Evolutionary conservation across 1,284 basidiomycete genomes (phyloP), one percentile per base, ranked within the genome.

Genomic region (Pseudozyma sp.): DNA sequence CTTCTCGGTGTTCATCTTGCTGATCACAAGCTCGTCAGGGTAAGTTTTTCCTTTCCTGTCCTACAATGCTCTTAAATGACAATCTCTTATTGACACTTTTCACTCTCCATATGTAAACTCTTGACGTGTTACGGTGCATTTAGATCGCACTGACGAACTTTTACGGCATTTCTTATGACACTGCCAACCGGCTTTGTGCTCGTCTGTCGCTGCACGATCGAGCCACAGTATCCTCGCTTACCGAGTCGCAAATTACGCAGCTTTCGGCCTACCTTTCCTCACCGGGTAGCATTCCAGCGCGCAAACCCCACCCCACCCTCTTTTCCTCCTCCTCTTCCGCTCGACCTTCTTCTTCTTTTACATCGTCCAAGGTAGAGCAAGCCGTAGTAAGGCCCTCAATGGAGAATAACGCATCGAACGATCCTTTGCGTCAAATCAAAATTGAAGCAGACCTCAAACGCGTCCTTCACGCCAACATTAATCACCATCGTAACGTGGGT

Each of bases 231-330:
- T 89, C 89, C 54, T 89, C 92, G 80, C 87, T 96, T 31, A 90
- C 91, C 12, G 90, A 93, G 31, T 87, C 89, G 34, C 94, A 96
- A 88, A 88, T 94, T 61, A 95, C 92, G 14, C 88, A 90, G 40
- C 89, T 96, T 16, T 91, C 93, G 11, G 92, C 94, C 12, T 94
- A 94, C 86, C 90, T 96, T 13, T 94, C 93, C 1, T 93, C 93
- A 0, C 94, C 94, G 0, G 86, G 89, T 31, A 14, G 87, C 89
- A 12, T 88, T 89, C 21, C 87, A 89, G 35, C 90, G 89, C 45
- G 89, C 87, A 57, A 89, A 89, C 75, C 91, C 12, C 42, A 64
- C 36, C 67, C 76, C 9, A 53, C 36, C 14, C 13, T 50, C 6
- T 4, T 21, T 21, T 7, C 31, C n/a, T 34, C 39, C 16, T 40